Evolutionary conservation across 2,329 filamentous ascomycete genomes (phyloP).

Genomic region (Xylariaceae sp.): DNA sequence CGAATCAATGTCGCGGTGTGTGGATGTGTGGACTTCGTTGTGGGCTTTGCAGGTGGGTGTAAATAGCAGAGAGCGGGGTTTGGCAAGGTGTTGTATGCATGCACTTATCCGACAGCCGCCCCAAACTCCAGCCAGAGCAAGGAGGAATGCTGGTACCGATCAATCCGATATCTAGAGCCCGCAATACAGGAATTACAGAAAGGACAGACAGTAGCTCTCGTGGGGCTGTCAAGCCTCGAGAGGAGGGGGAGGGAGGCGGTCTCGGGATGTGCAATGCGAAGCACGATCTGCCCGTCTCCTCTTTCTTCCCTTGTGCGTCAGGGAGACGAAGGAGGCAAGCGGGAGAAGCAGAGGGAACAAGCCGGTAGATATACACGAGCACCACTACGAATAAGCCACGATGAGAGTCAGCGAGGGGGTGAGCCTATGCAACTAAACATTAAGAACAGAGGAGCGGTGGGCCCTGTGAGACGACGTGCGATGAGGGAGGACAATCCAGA

Average conservation of each 20-base stretch:
- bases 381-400: conserved; percentile 10
- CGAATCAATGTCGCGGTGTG: conserved; percentile 18
- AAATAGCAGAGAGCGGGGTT: conserved; percentile 19
- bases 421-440: conserved; percentile 17
- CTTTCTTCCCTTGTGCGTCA: conserved; percentile 18
- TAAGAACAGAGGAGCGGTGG: conserved; percentile 19
- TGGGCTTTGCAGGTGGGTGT: conserved; percentile 5
- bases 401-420: conserved; percentile 19
- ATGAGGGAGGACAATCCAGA: conserved; percentile 7
- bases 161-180: background rate
- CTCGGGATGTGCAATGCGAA: conserved; percentile 15
- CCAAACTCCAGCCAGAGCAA: conserved; percentile 2
- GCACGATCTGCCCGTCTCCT: conserved; percentile 19
- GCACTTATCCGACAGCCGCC: conserved; percentile 13
- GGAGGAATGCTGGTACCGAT: background rate
- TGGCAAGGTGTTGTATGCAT: conserved; percentile 9
- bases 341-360: conserved; percentile 20
- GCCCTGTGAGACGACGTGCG: conserved; percentile 22
- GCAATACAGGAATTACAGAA: background rate
- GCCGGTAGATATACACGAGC: conserved; percentile 24
- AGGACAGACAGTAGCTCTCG: conserved; percentile 8
- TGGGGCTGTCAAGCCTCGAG: conserved; percentile 15
- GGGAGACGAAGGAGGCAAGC: conserved; percentile 16
- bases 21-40: conserved; percentile 18
- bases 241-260: conserved; percentile 13